Evolutionary conservation across 768 basidiomycete species (phyloP), one percentile per base, ranked within the genome.

Genomic region (Rhodotorula diobovata): DNA sequence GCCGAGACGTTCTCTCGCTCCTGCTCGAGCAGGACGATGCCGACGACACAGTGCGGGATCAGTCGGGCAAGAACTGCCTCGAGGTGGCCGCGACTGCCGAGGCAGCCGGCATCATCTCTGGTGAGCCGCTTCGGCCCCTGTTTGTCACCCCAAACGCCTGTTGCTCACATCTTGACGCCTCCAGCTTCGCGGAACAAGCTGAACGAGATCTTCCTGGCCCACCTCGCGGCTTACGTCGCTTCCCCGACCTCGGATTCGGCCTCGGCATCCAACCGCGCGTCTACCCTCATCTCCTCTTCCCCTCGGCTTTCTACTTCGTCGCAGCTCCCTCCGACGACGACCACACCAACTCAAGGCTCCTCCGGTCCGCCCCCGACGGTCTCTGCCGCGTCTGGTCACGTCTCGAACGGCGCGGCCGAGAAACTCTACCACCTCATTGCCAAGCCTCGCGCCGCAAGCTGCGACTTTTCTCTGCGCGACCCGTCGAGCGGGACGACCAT

Each of bases 381-480:
- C 77, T 50, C 46, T 67, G 79, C 76, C 70, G 79, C 30, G 60
- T 77, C 66, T 48, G 78, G 56, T 66, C 77, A 59, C 66, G 78
- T 77, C 76, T 58, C 70, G 67, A 70, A 68, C 34, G 34, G 30
- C 7, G 56, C 70, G 10, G 72, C 75, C 56, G 59, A 68, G 41
- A 60, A 63, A 46, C 55, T 73, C 4, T 75, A 76, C 10, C 77
- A 83, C n/a, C 82, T 91, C 37, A 85, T 92, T 23, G 84, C 84
- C 25, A 88, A 86, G 30, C 88, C 90, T 0, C 86, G 93, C 7
- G 84, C 86, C 9, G 84, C 84, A 23, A 87, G 86, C 43, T 81
- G 94, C 16, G 88, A 95, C 79, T 85, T 96, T 25, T 87, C 88
- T 0, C 89, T 89, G 67, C 83, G 93, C 21, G 92, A 95, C 73